Conservation (phyloP, 352 stramenopile genomes). For the Halophytophthora polymorphica region DNA sequence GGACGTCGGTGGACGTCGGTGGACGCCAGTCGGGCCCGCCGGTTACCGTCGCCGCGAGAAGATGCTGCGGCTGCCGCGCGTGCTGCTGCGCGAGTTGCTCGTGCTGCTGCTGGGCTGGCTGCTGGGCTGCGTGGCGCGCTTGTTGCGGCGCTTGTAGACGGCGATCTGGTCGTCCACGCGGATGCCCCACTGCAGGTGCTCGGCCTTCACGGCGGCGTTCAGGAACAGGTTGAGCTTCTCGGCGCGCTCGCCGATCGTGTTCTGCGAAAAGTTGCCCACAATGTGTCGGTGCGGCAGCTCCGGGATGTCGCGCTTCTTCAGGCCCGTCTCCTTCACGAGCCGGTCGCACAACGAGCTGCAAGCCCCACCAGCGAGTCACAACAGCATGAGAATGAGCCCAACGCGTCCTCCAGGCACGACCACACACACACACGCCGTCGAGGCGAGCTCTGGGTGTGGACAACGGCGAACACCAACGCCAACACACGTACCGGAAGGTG, state of each 20-base stretch:
- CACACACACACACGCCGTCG: background rate
- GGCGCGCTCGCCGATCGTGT: constrained; percentile 76
- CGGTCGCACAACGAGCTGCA: constrained; percentile 75
- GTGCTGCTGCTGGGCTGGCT: constrained; percentile 20
- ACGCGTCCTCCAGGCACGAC: background rate
- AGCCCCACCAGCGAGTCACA: constrained; percentile 27
- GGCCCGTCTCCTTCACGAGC: constrained; percentile 81
- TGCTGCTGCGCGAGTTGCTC: constrained; percentile 4
- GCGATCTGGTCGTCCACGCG: constrained; percentile 85
- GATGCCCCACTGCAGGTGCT: constrained; percentile 87
- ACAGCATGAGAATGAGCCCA: background rate
- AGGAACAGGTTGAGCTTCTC: constrained; percentile 87
- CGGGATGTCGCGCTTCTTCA: constrained; percentile 82
- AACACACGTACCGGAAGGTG: constrained; percentile 68
- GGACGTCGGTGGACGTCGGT: background rate
- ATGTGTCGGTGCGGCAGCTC: constrained; percentile 83
- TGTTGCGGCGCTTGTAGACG: constrained; percentile 88
- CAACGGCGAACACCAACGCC: background rate
- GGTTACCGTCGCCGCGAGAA: constrained; percentile 75
- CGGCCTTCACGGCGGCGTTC: constrained; percentile 65
- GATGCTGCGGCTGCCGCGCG: constrained; percentile 47
- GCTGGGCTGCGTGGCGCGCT: constrained; percentile 45
- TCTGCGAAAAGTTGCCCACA: constrained; percentile 79
- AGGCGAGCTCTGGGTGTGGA: constrained; percentile 2
- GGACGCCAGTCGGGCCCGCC: background rate